phyloP scores from a whole-genome alignment of 805 yeast genomes.

The Saccharomyces jurei region DNA sequence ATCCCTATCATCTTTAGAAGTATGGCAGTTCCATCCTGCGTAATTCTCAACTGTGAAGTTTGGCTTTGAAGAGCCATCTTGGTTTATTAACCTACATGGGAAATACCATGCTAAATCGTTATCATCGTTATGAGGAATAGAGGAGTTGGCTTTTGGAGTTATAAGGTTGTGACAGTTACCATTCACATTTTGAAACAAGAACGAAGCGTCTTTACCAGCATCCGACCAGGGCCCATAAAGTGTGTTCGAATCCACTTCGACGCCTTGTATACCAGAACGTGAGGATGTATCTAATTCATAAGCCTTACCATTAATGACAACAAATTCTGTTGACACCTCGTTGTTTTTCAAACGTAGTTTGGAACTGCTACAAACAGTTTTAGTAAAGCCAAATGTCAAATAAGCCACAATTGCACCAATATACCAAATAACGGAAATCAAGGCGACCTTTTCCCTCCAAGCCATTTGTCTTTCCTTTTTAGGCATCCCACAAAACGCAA shows the following conservation, averaged over 20 bases:
- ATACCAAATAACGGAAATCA: conserved; percentile 63
- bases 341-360: conserved; percentile 47
- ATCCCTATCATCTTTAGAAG: conserved; percentile 58
- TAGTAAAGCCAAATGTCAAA: conserved; percentile 84
- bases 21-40: conserved; percentile 88
- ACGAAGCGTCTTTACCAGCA: conserved; percentile 79
- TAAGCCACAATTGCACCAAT: conserved; percentile 76
- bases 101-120: conserved; percentile 86
- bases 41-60: conserved; percentile 58
- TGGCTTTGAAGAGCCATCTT: conserved; percentile 64
- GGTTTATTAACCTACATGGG: conserved; percentile 72
- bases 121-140: conserved; percentile 59
- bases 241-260: conserved; percentile 58
- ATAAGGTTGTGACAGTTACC: conserved; percentile 81
- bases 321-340: conserved; percentile 49
- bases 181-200: conserved; percentile 84
- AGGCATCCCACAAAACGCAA: conserved; percentile 59
- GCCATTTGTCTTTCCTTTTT: conserved; percentile 82
- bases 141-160: conserved; percentile 54
- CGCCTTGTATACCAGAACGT: conserved; percentile 81
- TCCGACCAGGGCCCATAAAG: conserved; percentile 81
- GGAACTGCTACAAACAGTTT: conserved; percentile 57
- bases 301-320: conserved; percentile 77
- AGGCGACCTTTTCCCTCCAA: conserved; percentile 93
- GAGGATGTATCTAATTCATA: conserved; percentile 60